These are phyloP conservation scores for Xylaria sp. DNA, from an alignment of 2,329 filamentous ascomycete species.

Conservation along the genomic window DNA sequence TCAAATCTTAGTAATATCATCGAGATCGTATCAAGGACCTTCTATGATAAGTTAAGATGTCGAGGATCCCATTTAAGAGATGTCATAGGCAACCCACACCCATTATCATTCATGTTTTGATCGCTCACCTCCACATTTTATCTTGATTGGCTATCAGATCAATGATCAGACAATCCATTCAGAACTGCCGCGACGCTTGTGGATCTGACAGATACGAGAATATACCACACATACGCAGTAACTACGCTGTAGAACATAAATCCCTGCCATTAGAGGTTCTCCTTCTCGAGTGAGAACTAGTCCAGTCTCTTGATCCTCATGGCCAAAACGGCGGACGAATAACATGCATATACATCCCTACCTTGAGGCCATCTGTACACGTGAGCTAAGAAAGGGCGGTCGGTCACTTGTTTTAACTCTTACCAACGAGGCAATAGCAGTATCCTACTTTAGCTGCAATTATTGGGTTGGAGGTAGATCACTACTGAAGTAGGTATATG, in stretches of 20 bases:
- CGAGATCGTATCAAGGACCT: slow-evolving; percentile 7
- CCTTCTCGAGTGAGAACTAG: slow-evolving; percentile 10
- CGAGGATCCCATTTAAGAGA: slow-evolving; percentile 1
- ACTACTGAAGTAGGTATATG: background rate
- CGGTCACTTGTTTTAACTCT: background rate
- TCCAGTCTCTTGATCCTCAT: slow-evolving; percentile 7
- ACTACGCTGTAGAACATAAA: background rate
- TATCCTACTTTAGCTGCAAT: background rate
- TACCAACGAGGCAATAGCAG: background rate
- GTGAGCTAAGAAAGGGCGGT: too few relatives aligned
- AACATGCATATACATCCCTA: background rate
- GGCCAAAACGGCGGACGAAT: background rate
- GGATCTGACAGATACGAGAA: background rate
- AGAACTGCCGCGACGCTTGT: background rate
- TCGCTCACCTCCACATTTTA: slow-evolving; percentile 13
- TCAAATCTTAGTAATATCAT: background rate
- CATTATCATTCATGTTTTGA: background rate
- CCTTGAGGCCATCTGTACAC: background rate
- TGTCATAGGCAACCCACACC: slow-evolving; percentile 5
- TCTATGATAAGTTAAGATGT: slow-evolving; percentile 23
- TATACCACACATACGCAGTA: background rate
- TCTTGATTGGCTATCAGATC: background rate
- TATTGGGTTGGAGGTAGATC: background rate
- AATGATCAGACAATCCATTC: background rate
- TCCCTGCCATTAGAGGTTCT: background rate